Evolutionary conservation across 441 rosid genomes (phyloP), one percentile per base, ranked within the genome.

Genomic region (Pelargonium citronellum): DNA sequence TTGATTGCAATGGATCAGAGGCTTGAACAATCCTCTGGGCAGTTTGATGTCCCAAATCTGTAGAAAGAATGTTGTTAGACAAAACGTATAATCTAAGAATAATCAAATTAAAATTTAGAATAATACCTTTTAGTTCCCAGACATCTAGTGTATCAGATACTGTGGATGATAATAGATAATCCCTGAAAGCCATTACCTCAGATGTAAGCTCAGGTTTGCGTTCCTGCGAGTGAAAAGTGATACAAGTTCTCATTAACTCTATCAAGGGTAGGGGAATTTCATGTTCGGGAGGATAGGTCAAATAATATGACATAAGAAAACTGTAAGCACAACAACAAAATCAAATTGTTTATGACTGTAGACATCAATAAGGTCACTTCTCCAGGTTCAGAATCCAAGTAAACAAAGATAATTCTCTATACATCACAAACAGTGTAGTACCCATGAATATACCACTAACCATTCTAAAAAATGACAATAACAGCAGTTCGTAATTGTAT

Each of bases 41-140:
- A 53, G 99, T 95, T 83, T 95, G 99, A 87, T 92, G 98, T 70
- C 99, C 99, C 74, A 95, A 78, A 87, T 95, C 99, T 95, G 94
- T 79, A 22, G 65, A 78, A 66, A 53, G 64, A 55, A 74, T 16
- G 67, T 49, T 71, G n/a, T 81, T 71, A 78, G 77, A 73, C 67
- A 72, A 64, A 27, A 7, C 5, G 51, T 65, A 51, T 47, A 13
- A 34, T 39, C 43, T 12, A 27, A 60, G 58, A 64, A 64, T 66
- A 64, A 67, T 43, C 55, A 70, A 16, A 7, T 68, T 10, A 12
- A 61, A 73, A 53, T 66, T 39, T 19, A 69, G 58, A 63, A 61
- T 51, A 19, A 41, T 84, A 96, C 99, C 99, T 73, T 91, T 92
- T 74, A 95, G 89, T 79, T 96, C 99, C 99, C 97, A 96, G 77